Conservation (phyloP, 139 green algal genomes). For the Pseudopediastrum boryanum region DNA sequence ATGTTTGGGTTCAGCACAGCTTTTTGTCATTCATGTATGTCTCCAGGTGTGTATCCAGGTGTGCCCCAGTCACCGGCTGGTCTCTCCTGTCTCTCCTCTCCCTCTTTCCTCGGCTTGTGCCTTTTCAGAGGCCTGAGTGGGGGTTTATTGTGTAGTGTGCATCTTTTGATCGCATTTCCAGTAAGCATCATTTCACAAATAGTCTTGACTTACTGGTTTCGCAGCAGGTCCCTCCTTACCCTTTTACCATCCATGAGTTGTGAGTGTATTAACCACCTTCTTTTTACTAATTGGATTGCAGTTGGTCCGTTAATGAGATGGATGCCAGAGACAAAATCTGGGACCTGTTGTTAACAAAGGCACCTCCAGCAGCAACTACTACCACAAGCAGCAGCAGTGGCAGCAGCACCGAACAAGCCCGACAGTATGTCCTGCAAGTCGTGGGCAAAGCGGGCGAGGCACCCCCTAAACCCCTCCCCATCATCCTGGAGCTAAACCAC, state of each 20-base stretch:
- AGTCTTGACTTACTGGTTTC: not conserved
- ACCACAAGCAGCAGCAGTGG: conserved; percentile 12
- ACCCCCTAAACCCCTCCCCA: not conserved
- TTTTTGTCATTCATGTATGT: no score
- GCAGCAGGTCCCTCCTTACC: not conserved
- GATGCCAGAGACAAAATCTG: not conserved
- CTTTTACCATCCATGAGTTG: not conserved
- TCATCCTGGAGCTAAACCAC: conserved; percentile 9
- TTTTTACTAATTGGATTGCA: not conserved
- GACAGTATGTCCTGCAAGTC: conserved; percentile 20
- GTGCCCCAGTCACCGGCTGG: no score
- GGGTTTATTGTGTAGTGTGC: not conserved
- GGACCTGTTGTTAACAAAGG: conserved; percentile 7
- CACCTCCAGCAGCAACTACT: not conserved
- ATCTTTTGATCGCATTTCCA: not conserved
- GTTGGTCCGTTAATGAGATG: not conserved
- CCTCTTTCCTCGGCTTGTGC: no score
- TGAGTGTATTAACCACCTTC: not conserved
- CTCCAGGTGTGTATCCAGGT: no score
- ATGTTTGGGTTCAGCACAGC: no score
- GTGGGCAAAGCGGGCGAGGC: conserved; percentile 8
- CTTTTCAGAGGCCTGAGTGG: no score
- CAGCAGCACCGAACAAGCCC: not conserved
- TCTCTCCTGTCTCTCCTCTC: no score
- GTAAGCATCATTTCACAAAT: not conserved